Evolutionary conservation across 2,329 filamentous ascomycete species (phyloP).

Genomic region (Curvularia sp.): DNA sequence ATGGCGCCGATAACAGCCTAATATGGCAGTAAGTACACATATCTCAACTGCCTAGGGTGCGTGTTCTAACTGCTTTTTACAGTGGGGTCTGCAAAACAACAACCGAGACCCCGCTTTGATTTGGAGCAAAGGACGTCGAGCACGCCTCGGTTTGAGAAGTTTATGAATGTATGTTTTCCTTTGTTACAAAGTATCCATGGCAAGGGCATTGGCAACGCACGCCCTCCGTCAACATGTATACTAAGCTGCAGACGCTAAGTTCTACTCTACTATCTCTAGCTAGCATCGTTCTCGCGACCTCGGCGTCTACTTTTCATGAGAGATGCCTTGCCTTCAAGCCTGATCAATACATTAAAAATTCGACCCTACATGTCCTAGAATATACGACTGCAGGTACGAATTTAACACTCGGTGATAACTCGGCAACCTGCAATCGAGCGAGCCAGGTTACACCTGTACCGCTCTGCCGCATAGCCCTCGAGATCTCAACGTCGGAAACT

Average conservation of each 20-base stretch:
- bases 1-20: neutral
- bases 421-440: constrained; percentile 44
- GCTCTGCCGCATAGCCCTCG: constrained; percentile 55
- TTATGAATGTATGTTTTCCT: neutral
- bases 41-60: neutral
- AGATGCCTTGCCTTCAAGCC: constrained; percentile 34
- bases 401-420: constrained; percentile 50
- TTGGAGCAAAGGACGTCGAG: neutral
- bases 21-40: neutral
- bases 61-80: neutral
- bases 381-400: constrained; percentile 51
- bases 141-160: neutral
- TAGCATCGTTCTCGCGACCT: neutral
- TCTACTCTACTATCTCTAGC: neutral
- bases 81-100: neutral
- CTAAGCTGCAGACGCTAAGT: neutral
- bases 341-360: constrained; percentile 18
- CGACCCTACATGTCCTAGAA: constrained; percentile 36
- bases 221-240: neutral
- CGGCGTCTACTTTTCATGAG: constrained; percentile 18
- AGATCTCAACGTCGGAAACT: constrained; percentile 51
- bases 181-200: neutral
- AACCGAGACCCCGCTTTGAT: neutral
- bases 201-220: neutral
- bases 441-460: constrained; percentile 49